Percentiles rank a stretch among this genome's conserved stretches.
phyloP scores from a whole-genome alignment of 202 grass and related monocot genomes.

The Carex sylvatica region DNA sequence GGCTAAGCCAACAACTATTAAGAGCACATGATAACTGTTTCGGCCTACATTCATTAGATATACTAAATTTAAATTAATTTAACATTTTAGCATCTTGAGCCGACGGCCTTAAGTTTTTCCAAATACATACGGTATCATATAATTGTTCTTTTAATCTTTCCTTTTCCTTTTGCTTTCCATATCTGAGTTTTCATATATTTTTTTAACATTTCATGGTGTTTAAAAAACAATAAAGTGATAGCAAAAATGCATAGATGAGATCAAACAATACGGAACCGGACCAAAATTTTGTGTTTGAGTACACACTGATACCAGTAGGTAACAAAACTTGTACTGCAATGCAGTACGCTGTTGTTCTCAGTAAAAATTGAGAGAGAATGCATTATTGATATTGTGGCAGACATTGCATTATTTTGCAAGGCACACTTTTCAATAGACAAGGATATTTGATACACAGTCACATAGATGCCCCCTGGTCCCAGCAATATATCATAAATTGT shows the following conservation, averaged over 20 bases:
- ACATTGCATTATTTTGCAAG: not conserved
- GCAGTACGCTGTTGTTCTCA: not conserved
- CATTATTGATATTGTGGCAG: constrained; percentile 16
- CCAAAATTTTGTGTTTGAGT: not conserved
- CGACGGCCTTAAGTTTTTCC: not conserved
- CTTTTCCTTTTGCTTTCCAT: not conserved
- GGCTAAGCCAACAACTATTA: not conserved
- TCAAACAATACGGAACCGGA: not conserved
- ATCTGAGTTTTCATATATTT: not conserved
- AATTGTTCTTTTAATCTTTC: not conserved
- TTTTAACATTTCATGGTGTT: not conserved
- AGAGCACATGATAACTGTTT: not conserved
- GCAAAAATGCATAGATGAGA: not conserved
- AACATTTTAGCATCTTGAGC: not conserved
- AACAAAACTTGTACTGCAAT: constrained; percentile 14
- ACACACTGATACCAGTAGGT: not conserved
- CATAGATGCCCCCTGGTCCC: not conserved
- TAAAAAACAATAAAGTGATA: not conserved
- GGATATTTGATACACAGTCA: not conserved
- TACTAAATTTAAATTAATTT: too few species aligned
- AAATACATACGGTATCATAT: not conserved
- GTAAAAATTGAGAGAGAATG: not conserved
- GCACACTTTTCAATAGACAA: constrained; percentile 30
- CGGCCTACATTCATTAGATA: too few species aligned
- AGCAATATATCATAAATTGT: not conserved